Base-by-base conservation (phyloP, 768 basidiomycete species). In the Rhizopogon roseolus region DNA sequence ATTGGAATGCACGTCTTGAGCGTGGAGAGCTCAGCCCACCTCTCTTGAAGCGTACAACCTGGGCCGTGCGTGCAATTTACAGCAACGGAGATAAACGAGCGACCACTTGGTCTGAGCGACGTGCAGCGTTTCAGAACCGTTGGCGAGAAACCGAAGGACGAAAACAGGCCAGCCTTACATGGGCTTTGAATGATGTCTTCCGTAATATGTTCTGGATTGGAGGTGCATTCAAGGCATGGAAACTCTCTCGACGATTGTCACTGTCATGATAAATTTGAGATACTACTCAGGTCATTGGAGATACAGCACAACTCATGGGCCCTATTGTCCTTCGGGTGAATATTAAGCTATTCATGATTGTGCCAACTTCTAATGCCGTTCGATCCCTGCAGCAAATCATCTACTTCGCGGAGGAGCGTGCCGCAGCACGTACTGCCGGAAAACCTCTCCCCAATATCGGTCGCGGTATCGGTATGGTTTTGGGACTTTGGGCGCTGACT, bases 131-230 rank as follows among this genome's bases (percentile, higher is more conserved):
- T 3, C 76, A 80, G 60, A 62, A 67, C 11, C 59, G 61, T 7
- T 84, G 82, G 82, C 70, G 73, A 44, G 68, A 73, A 27, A 64
- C 66, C 1, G 75, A 71, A 29, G 82, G 78, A 5, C 66, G 64
- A 41, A 77, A 74, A 55, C 56, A 75, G 13, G 68, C 85, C 0
- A 85, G 82, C 59, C 66, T 86, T 13, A 74, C 76, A 4, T 80
- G 80, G 74, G 80, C 84, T 11, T 61, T 87, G 49, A 85, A 85
- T 60, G 84, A 84, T 58, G 75, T 79, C 5, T 71, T 87, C 53
- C 81, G 79, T 11, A 64, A 65, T 34, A 70, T 75, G 27, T 86
- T 86, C 68, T 88, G 86, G 86, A 67, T 70, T 39, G 85, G 79
- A 3, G 86, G 85, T 16, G 60, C 70, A 32, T 79, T 80, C 70